phyloP scores from a whole-genome alignment of 306 rosid species.

The Potentilla sterilis region DNA sequence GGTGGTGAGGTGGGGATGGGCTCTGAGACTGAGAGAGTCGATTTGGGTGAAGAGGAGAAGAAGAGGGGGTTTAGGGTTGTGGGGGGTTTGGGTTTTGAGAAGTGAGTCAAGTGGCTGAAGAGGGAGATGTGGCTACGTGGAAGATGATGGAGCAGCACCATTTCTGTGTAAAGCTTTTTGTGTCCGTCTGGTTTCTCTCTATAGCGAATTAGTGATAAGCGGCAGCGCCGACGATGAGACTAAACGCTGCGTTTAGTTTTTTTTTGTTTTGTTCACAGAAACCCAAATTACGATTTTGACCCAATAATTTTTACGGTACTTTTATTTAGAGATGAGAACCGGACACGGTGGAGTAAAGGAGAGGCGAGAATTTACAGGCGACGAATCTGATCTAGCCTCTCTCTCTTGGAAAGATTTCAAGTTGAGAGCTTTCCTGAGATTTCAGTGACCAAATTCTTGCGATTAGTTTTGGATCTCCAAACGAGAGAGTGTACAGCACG shows the following conservation, averaged over 20 bases:
- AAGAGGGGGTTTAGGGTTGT: constrained; percentile 25
- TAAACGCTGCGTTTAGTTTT: neutral
- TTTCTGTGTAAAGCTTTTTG: constrained; percentile 13
- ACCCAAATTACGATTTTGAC: neutral
- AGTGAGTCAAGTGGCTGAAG: constrained; percentile 21
- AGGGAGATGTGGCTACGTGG: constrained; percentile 37
- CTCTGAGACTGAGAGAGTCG: constrained; percentile 52
- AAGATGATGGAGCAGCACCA: constrained; percentile 61
- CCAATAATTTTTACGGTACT: neutral
- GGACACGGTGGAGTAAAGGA: neutral
- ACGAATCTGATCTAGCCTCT: constrained; percentile 30
- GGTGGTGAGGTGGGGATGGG: constrained; percentile 34
- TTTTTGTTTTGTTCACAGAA: too few species aligned
- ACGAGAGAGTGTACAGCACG: constrained; percentile 6
- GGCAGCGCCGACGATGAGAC: neutral
- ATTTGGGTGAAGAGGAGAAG: constrained; percentile 33
- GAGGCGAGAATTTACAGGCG: neutral
- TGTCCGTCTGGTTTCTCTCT: neutral
- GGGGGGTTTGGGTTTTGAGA: constrained; percentile 22
- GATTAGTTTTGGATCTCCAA: constrained; percentile 26
- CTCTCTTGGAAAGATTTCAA: neutral
- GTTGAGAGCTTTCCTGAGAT: constrained; percentile 5
- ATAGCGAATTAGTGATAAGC: neutral
- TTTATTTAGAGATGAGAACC: neutral
- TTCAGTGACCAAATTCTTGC: constrained; percentile 1